A percentile compares a stretch with the other conserved stretches of the same genome.
phyloP scores from a whole-genome alignment of 768 basidiomycete species.

The Erythrobasidium yunnanense region DNA sequence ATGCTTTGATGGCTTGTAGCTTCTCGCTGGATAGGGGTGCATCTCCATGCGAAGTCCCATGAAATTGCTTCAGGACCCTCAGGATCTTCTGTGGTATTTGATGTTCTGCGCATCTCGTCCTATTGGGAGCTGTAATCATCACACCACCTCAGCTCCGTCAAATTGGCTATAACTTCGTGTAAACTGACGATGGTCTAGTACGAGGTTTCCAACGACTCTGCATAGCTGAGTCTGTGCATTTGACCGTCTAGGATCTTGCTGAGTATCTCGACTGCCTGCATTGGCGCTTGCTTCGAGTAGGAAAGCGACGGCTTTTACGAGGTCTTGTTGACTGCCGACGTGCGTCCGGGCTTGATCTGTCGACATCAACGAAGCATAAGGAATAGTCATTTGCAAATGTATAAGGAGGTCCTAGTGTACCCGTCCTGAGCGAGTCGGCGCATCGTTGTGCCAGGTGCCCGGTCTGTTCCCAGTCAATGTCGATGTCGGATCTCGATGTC shows the following conservation, averaged over 20 bases:
- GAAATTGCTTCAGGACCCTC: too few relatives aligned
- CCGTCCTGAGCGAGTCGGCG: slow-evolving; percentile 5
- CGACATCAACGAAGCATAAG: not conserved
- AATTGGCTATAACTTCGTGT: not conserved
- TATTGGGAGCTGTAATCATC: slow-evolving; percentile 5
- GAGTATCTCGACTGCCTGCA: not conserved
- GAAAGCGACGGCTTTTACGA: not conserved
- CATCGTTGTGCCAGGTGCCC: not conserved
- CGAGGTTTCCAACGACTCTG: slow-evolving; percentile 12
- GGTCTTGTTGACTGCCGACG: not conserved
- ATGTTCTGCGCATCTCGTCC: not conserved
- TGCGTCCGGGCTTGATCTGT: slow-evolving; percentile 12
- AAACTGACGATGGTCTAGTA: slow-evolving; percentile 23
- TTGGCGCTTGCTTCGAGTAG: not conserved
- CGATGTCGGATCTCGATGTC: too few relatives aligned
- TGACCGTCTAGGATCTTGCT: not conserved
- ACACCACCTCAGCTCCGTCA: not conserved
- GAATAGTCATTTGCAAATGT: not conserved
- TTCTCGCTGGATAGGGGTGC: not conserved
- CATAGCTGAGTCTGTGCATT: slow-evolving; percentile 19
- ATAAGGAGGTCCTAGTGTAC: not conserved
- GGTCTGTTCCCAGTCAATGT: slow-evolving; percentile 1
- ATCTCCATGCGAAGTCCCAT: not conserved
- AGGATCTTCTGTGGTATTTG: slow-evolving; percentile 1
- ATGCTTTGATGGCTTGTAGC: slow-evolving; percentile 11